A percentile compares a stretch with the other conserved stretches of the same genome.
Evolutionary conservation across 176 grass and related monocot species (phyloP).

Genomic region (Cenchrus americanus): DNA sequence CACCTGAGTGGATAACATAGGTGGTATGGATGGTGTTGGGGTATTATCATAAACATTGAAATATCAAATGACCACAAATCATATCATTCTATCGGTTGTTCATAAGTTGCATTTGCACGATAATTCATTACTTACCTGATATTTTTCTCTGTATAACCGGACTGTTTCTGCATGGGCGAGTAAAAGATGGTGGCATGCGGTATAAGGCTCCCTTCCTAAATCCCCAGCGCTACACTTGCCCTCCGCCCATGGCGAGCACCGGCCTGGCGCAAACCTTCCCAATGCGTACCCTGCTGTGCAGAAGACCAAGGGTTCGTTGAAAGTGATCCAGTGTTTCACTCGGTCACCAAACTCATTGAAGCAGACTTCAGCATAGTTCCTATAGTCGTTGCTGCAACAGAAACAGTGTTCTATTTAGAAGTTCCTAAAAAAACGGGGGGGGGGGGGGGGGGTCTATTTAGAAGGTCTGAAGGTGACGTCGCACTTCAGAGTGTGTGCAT

Average conservation of each 20-base stretch:
- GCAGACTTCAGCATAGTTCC: constrained; percentile 45
- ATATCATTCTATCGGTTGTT: too few relatives aligned
- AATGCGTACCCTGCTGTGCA: neutral
- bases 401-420: too few relatives aligned
- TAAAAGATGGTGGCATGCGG: constrained; percentile 45
- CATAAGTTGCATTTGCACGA: too few relatives aligned
- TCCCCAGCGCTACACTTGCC: constrained; percentile 42
- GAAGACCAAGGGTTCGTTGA: constrained; percentile 59
- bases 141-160: constrained; percentile 49
- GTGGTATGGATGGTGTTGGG: too few relatives aligned
- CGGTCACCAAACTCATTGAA: constrained; percentile 59
- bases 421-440: too few relatives aligned
- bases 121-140: constrained; percentile 40
- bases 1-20: too few relatives aligned
- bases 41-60: too few relatives aligned
- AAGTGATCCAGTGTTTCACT: constrained; percentile 69
- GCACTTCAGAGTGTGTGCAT: too few relatives aligned
- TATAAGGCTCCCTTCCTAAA: constrained; percentile 63
- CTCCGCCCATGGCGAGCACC: constrained; percentile 42
- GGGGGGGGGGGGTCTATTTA: too few relatives aligned
- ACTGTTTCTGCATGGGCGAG: constrained; percentile 49
- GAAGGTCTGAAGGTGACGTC: too few relatives aligned
- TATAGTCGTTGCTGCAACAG: constrained; percentile 48
- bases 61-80: too few relatives aligned
- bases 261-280: constrained; percentile 21